These are phyloP conservation scores for Cordyceps tenuipes DNA, from an alignment of 2,329 filamentous ascomycete species.

Conservation along the genomic window DNA sequence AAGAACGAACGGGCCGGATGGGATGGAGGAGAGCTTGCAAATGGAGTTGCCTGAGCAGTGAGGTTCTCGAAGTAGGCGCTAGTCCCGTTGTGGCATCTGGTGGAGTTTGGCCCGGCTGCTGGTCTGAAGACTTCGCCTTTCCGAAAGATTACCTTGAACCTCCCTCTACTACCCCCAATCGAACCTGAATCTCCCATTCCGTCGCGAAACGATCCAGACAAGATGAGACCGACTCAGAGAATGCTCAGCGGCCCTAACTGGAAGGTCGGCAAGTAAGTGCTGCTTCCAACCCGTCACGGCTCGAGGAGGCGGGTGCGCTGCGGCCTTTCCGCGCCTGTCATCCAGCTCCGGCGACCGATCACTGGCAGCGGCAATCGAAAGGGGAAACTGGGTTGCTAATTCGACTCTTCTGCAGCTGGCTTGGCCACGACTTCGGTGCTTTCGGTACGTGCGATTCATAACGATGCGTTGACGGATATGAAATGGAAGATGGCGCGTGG, in stretches of 20 bases:
- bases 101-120: constrained; percentile 10
- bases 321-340: constrained; percentile 23
- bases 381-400: constrained; percentile 18
- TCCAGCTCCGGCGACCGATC: neutral
- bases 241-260: constrained; percentile 26
- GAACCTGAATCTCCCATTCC: neutral
- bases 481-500: neutral
- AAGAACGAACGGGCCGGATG: neutral
- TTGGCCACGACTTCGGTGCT: constrained; percentile 62
- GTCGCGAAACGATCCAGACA: constrained; percentile 17
- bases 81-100: constrained; percentile 7
- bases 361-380: neutral
- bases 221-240: constrained; percentile 35
- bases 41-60: constrained; percentile 10
- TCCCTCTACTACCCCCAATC: constrained; percentile 1
- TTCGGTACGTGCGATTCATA: constrained; percentile 52
- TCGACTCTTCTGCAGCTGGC: constrained; percentile 43
- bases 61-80: constrained; percentile 5
- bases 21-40: constrained; percentile 5
- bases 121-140: constrained; percentile 17
- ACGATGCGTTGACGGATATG: neutral
- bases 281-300: constrained; percentile 8
- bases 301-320: constrained; percentile 16
- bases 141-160: constrained; percentile 13
- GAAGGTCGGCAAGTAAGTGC: constrained; percentile 28